Evolutionary conservation across 306 rosid genomes (phyloP).

Genomic region (Geum urbanum): DNA sequence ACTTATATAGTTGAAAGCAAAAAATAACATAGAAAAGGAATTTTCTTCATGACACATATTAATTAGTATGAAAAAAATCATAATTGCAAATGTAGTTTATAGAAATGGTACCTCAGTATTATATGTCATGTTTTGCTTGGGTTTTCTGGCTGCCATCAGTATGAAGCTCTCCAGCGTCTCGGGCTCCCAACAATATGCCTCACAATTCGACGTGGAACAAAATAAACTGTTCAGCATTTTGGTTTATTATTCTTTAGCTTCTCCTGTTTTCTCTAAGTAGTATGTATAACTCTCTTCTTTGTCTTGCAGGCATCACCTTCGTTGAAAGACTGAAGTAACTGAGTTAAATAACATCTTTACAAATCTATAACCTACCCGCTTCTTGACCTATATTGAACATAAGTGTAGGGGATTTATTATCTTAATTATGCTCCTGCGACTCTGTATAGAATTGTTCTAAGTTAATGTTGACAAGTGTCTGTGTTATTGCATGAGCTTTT

Average conservation of each 20-base stretch:
- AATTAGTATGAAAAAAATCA: neutral
- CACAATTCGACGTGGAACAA: constrained; percentile 88
- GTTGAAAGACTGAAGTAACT: constrained; percentile 22
- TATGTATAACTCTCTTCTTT: neutral
- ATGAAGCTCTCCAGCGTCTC: constrained; percentile 87
- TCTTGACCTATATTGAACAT: too few species aligned
- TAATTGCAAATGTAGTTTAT: neutral
- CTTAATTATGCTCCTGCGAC: neutral
- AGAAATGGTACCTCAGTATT: neutral
- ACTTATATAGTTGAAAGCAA: neutral
- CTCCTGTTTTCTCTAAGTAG: neutral
- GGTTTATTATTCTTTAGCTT: neutral
- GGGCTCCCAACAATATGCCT: constrained; percentile 89
- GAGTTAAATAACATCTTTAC: neutral
- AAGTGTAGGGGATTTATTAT: neutral
- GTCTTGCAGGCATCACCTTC: constrained; percentile 82
- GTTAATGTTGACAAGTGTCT: neutral
- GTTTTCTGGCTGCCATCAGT: constrained; percentile 92
- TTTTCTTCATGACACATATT: neutral
- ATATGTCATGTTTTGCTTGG: constrained; percentile 34
- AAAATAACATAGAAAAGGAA: neutral
- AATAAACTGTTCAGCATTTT: constrained; percentile 72
- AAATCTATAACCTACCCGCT: neutral
- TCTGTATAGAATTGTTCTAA: neutral
- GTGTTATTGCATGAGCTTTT: neutral